phyloP scores from a whole-genome alignment of 257 asterid species.

The Schizonepeta tenuifolia region DNA sequence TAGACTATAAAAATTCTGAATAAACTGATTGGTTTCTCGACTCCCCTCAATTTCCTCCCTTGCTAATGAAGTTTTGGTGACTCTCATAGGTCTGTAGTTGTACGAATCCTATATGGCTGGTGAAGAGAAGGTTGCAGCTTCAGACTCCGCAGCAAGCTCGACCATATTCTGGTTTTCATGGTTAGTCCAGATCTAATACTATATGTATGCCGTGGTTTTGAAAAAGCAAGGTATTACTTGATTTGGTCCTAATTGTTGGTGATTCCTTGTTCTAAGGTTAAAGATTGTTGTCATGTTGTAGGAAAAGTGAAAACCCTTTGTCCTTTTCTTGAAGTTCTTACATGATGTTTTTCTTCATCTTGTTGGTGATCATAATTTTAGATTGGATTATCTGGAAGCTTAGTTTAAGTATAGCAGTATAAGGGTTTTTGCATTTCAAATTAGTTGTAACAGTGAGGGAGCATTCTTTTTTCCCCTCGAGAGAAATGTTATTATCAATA shows the following conservation, averaged over 20 bases:
- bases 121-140: constrained; percentile 97
- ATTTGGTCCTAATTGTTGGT: constrained; percentile 15
- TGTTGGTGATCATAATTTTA: neutral
- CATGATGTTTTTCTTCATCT: constrained; percentile 10
- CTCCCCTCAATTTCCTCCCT: constrained; percentile 14
- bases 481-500: neutral
- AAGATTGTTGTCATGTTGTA: constrained; percentile 13
- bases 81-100: constrained; percentile 65
- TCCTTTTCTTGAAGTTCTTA: constrained; percentile 13
- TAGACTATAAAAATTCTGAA: constrained; percentile 6
- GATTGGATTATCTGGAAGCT: constrained; percentile 15
- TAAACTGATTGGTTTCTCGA: constrained; percentile 1
- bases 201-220: constrained; percentile 25
- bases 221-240: neutral
- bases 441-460: neutral
- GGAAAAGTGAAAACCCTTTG: neutral
- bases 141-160: constrained; percentile 79
- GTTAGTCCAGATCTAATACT: constrained; percentile 47
- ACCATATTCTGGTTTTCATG: constrained; percentile 90
- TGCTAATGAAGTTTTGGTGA: constrained; percentile 30
- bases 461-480: neutral
- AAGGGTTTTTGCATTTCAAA: neutral
- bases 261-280: constrained; percentile 18
- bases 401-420: constrained; percentile 4
- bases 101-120: constrained; percentile 98